Evolutionary conservation across 139 green algal species (phyloP).

Genomic region (Mychonastes homosphaera): DNA sequence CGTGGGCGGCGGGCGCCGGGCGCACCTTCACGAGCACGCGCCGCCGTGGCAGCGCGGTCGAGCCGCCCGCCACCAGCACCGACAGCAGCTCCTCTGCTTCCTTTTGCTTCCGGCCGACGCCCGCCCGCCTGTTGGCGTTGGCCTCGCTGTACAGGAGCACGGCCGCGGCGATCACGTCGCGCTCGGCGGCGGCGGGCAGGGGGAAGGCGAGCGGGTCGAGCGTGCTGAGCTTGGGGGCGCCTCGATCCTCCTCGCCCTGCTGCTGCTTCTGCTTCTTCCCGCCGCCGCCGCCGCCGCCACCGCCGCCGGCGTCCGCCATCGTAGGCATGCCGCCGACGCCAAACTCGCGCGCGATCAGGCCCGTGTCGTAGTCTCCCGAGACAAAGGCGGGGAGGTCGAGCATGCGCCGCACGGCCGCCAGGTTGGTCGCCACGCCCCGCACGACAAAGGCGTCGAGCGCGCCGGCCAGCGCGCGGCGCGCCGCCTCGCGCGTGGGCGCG

Average conservation of each 20-base stretch:
- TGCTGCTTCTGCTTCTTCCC: background rate
- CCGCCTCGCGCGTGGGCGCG: conserved; percentile 21
- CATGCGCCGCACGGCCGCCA: conserved; percentile 35
- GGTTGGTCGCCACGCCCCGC: conserved; percentile 39
- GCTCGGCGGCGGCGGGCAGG: too few relatives aligned
- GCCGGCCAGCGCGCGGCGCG: conserved; percentile 21
- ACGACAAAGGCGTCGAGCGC: conserved; percentile 36
- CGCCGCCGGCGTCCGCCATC: background rate
- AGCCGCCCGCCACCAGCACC: too few relatives aligned
- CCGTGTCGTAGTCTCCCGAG: conserved; percentile 12
- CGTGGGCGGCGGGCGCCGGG: background rate
- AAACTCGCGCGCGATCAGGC: conserved; percentile 8
- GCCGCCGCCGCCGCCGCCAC: conserved; percentile 4
- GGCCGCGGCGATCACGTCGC: too few relatives aligned
- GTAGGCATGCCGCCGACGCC: background rate
- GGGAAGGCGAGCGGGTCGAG: too few relatives aligned
- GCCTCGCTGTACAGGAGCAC: too few relatives aligned
- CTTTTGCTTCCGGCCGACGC: background rate
- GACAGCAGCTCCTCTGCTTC: conserved; percentile 8
- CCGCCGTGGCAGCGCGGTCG: background rate
- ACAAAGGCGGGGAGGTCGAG: conserved; percentile 32
- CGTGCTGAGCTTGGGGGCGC: too few relatives aligned
- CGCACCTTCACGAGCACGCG: background rate
- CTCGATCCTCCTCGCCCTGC: background rate
- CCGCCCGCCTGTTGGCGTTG: conserved; percentile 33